Evolutionary conservation across 345 rosid genomes (phyloP).

Genomic region (Odontarrhena argentea): DNA sequence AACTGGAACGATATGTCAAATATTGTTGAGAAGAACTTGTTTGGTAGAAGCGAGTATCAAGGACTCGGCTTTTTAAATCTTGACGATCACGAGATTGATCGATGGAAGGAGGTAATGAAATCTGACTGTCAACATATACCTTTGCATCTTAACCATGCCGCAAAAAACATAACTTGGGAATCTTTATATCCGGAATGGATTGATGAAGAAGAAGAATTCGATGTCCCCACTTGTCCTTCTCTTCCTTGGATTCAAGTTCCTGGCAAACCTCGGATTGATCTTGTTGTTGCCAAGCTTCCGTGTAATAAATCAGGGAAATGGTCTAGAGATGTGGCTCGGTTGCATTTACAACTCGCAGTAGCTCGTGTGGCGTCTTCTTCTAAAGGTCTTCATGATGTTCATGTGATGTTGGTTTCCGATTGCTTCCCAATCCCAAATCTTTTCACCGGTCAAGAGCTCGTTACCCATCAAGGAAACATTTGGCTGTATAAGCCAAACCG

Average conservation of each 20-base stretch:
- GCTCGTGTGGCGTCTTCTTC: constrained; percentile 79
- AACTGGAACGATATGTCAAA: constrained; percentile 67
- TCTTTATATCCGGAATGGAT: constrained; percentile 89
- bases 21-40: constrained; percentile 50
- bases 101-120: constrained; percentile 53
- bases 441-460: constrained; percentile 76
- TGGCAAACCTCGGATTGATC: constrained; percentile 74
- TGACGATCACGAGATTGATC: constrained; percentile 57
- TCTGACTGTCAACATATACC: constrained; percentile 65
- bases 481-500: constrained; percentile 83
- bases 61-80: constrained; percentile 81
- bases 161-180: constrained; percentile 69
- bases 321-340: constrained; percentile 83
- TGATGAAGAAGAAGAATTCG: constrained; percentile 85
- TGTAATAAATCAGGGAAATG: constrained; percentile 64
- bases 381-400: constrained; percentile 73
- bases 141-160: constrained; percentile 52
- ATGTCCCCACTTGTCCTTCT: constrained; percentile 80
- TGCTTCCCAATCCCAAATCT: constrained; percentile 82
- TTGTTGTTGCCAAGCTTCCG: constrained; percentile 79
- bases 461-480: constrained; percentile 53
- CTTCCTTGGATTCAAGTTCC: constrained; percentile 68
- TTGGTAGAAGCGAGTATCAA: constrained; percentile 52
- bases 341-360: constrained; percentile 84
- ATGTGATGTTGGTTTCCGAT: constrained; percentile 64